Percentiles rank a stretch among this genome's conserved stretches.
Conservation (phyloP, 2,329 filamentous ascomycete species). For the Aphanoascus verrucosus region DNA sequence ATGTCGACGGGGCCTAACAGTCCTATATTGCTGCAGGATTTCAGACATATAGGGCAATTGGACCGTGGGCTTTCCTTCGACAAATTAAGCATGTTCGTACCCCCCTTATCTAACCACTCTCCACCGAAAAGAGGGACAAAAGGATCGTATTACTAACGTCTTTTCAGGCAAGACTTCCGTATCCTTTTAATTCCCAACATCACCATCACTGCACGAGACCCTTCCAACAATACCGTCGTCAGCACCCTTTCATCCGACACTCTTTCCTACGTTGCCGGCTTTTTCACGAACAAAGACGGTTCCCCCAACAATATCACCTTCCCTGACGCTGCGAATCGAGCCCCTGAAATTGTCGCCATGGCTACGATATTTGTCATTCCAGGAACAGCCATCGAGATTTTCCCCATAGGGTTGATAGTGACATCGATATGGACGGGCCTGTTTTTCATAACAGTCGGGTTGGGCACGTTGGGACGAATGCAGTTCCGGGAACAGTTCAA, state of each 20-base stretch:
- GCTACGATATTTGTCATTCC: constrained; percentile 25
- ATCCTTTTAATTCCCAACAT: constrained; percentile 29
- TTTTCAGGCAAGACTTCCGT: constrained; percentile 21
- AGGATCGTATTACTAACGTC: background rate
- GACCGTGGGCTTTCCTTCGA: constrained; percentile 20
- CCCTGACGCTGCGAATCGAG: constrained; percentile 18
- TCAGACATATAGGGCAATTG: constrained; percentile 26
- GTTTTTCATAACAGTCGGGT: constrained; percentile 25
- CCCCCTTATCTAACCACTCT: background rate
- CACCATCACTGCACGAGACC: constrained; percentile 18
- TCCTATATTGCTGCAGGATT: constrained; percentile 23
- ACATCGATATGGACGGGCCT: constrained; percentile 25
- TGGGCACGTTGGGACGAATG: constrained; percentile 26
- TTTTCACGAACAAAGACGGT: constrained; percentile 20
- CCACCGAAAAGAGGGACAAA: too few species aligned
- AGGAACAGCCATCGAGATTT: constrained; percentile 24
- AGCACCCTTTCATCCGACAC: constrained; percentile 27
- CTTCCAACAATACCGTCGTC: constrained; percentile 8
- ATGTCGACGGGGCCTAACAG: constrained; percentile 8
- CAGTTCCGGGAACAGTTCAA: constrained; percentile 24
- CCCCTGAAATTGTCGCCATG: constrained; percentile 19
- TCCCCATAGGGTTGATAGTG: constrained; percentile 26
- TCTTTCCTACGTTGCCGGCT: constrained; percentile 29
- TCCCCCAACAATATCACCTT: constrained; percentile 21
- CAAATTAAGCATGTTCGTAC: constrained; percentile 23